Evolutionary conservation across 176 grass and related monocot species (phyloP), one percentile per base, ranked within the genome.

Genomic region (Triticum timopheevii): DNA sequence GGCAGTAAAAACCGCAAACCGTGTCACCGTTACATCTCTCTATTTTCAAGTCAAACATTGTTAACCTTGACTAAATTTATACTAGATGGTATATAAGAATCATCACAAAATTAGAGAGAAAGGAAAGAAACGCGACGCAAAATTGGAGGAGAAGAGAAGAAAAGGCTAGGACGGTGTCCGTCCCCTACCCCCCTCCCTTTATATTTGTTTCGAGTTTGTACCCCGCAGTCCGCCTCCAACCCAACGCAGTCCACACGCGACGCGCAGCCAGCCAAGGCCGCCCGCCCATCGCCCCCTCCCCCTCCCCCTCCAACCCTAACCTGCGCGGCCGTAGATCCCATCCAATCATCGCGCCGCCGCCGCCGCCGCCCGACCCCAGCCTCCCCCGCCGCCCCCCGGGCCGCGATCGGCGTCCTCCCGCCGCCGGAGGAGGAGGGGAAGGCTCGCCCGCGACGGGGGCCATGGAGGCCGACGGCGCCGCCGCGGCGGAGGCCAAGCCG

Each of bases 401-500:
- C 52, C 50, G 65, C 71, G 78, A 84, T 88, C 77, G 61, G 50
- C 68, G 68, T 73, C 44, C 49, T 56, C 10, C 36, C 20, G 28
- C 65, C 28, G 28, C 13, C 15, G 44, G 44, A 25, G 72, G 72
- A 23, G 12, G 73, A 35, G 65, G 76, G 64, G 80, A 75, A 78
- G 44, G 64, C 15, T 15, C 68, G 11, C 11, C 59, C 35, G 27
- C 9, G 9, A 82, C 80, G 85, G 82, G 86, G 82, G 56, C 82
- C 34, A 92, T 95, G 91, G 88, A 93, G 85, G 89, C 63, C 17
- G 81, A 81, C 64, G 90, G 74, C 65, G 65, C 73, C 68, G 68
- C 85, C 16, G 64, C 76, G 75, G 36, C 56, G 40, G 83, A 22
- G 40, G 61, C 80, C 56, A 82, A 69, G 90, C 85, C 85, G 34